Evolutionary conservation across 148 eudicot species (phyloP).

Genomic region (Selenicereus undatus): DNA sequence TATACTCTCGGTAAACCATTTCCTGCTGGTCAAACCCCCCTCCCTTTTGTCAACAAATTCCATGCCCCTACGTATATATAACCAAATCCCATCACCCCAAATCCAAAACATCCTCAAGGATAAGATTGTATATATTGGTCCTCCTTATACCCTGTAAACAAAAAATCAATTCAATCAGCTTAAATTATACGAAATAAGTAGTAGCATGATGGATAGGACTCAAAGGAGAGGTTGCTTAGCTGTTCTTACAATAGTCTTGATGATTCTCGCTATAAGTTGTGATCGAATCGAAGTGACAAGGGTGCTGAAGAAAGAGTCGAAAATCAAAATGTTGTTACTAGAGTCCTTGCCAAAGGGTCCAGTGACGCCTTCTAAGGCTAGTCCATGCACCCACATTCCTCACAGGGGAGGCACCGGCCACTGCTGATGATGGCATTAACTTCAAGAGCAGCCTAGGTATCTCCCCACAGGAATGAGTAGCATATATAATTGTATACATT

Average conservation of each 20-base stretch:
- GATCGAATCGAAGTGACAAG: slow-evolving; percentile 28
- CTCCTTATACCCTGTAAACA: background rate
- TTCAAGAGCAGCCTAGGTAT: background rate
- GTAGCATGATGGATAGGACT: background rate
- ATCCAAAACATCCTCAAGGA: background rate
- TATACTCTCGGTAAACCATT: background rate
- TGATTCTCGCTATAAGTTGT: slow-evolving; percentile 12
- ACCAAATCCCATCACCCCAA: background rate
- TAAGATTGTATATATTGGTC: background rate
- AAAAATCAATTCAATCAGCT: background rate
- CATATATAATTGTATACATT: background rate
- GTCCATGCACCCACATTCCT: slow-evolving; percentile 32
- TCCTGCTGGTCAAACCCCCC: slow-evolving; percentile 13
- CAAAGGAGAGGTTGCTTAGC: slow-evolving; percentile 4
- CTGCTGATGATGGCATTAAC: slow-evolving; percentile 3
- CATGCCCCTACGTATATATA: too few species aligned
- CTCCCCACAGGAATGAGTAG: too few species aligned
- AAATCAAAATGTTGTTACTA: slow-evolving; percentile 12
- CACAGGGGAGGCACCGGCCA: slow-evolving; percentile 27
- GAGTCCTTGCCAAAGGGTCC: slow-evolving; percentile 30
- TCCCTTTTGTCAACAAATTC: background rate
- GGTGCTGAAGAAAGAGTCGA: slow-evolving; percentile 18
- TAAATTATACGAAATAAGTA: background rate
- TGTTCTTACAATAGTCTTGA: background rate
- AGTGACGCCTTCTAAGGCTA: slow-evolving; percentile 6